Base-by-base conservation (phyloP, 345 rosid genomes). In the Linum trigynum region DNA sequence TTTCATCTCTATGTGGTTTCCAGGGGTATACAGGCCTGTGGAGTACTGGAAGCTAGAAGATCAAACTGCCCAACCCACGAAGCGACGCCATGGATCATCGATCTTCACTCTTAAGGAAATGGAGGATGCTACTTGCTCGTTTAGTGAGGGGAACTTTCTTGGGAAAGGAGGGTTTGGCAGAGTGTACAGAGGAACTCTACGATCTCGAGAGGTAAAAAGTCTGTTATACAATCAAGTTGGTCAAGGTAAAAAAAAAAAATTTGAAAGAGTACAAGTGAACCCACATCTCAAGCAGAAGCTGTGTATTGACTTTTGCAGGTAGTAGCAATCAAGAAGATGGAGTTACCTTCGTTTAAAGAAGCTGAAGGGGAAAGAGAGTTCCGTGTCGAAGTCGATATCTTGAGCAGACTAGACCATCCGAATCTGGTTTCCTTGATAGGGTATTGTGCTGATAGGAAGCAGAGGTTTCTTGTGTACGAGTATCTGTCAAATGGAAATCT, bases 281-380 rank as follows among this genome's bases (percentile, higher is more conserved):
- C 32, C 32, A 23, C 32, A 23, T 23, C 32, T 23, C 32, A 23
- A 23, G 32, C 32, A 23, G 32, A 23, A 23, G 32, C 0, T 23
- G 32, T 0, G 32, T 23, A 78, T 72, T 51, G 69, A 69, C 51
- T 64, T 66, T n/a, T 71, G 66, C 79, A 92, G 98, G 90, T 86
- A 58, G 96, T 92, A 68, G 98, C 98, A 55, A 84, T 92, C 79
- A 92, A 90, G 91, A 92, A 90, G 77, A 92, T 92, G 98, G 95
- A 89, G 76, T 76, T 92, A 74, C 96, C 97, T 16, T 70, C 83
- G 41, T 86, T 78, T 63, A 89, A 90, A 78, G 91, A 74, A 76
- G 96, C 96, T 32, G 95, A 89, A 57, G 97, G 98, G 62, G 97
- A 92, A 70, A 77, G 89, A 17, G 98, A 92, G 68, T 92, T 89